A percentile compares a stretch with the other conserved stretches of the same genome.
These are phyloP conservation scores for Dictyostelium brefeldianum DNA, from an alignment of 78 protist species.

Conservation along the genomic window DNA sequence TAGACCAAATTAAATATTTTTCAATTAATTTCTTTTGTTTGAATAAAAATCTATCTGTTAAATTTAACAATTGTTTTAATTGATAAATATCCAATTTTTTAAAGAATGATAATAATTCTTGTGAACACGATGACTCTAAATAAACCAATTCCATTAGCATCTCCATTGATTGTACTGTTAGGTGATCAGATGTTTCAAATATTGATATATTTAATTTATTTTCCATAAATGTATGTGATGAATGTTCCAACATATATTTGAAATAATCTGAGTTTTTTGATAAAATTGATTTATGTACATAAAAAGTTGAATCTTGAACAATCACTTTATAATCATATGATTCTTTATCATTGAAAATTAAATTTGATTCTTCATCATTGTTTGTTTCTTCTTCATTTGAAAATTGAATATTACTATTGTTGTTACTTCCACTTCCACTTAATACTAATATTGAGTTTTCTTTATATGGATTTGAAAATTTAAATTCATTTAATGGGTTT, in stretches of 20 bases:
- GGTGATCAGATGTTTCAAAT: too few species aligned
- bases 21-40: constrained; percentile 1
- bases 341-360: not conserved
- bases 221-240: too few species aligned
- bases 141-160: not conserved
- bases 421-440: not conserved
- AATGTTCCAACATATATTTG: too few species aligned
- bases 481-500: not conserved
- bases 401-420: not conserved
- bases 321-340: not conserved
- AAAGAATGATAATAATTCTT: not conserved
- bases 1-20: not conserved
- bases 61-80: not conserved
- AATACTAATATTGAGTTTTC: not conserved
- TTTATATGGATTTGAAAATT: not conserved
- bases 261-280: constrained; percentile 1
- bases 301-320: not conserved
- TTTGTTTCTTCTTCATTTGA: not conserved
- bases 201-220: too few species aligned
- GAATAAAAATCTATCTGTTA: not conserved
- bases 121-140: not conserved
- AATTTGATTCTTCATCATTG: not conserved
- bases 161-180: not conserved
- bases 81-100: not conserved
- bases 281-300: not conserved